Evolutionary conservation across 2,329 filamentous ascomycete genomes (phyloP), one percentile per base, ranked within the genome.

Genomic region (Calycina herbarum): DNA sequence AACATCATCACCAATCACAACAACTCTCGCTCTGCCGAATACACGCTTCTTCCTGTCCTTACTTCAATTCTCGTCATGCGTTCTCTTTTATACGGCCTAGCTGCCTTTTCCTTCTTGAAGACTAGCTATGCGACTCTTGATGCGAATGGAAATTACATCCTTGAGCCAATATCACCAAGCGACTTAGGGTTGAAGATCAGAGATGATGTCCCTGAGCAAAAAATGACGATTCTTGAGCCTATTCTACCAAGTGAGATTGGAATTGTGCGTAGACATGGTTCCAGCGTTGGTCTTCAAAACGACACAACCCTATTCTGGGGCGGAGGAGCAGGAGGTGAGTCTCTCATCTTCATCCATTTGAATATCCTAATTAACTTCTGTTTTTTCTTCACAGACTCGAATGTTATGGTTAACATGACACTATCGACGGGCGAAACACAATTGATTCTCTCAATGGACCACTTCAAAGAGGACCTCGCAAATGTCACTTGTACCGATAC

Each of bases 361-460:
- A 38, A 15, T 11, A 11, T 10, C 20, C 20, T 8, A 31, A 24
- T 1, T 7, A 38, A 38, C 35, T 33, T 58, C 10, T 35, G 13
- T 5, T 11, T 45, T 20, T 4, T 29, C 1, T 29, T 42, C 31
- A 11, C 29, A 59, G 61, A 54, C 29, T 33, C 15, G 11, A 35
- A 54, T 63, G 31, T 62, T 17, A 42, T 66, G 33, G 64, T 66
- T 1, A 66, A 66, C 29, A 20, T 66, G 13, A 66, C 64, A 2
- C 17, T 66, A 7, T 27, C n/a, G 27, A 66, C 64, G 7, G 61
- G 64, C 29, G 54, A 66, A 20, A 33, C 48, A 29, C 40, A 66
- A 17, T 57, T 66, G 48, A 60, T 66, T 29, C 24, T 66, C 7
- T 66, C 64, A 5, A 66, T 63, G 61, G 64, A 66, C 24, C 35